Percentiles rank a stretch among this genome's conserved stretches.
Conservation (phyloP, 306 rosid species). For the Medicago ruthenica region DNA sequence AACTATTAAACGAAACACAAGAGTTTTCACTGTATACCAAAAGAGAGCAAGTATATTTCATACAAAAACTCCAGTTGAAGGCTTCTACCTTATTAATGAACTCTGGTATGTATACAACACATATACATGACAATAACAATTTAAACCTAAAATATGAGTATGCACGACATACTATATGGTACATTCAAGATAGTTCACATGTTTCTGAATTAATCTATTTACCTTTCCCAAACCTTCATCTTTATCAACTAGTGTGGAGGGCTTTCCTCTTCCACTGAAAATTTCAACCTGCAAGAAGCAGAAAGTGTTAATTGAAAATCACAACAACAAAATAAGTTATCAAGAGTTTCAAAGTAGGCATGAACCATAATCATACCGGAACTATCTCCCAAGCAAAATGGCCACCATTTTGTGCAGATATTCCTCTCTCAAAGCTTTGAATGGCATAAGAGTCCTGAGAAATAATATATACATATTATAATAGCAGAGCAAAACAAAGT, state of each 20-base stretch:
- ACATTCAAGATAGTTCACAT: conserved; percentile 27
- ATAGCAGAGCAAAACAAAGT: conserved; percentile 15
- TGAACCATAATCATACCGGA: conserved; percentile 66
- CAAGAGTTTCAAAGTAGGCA: conserved; percentile 2
- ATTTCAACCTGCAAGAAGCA: conserved; percentile 70
- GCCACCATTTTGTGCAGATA: conserved; percentile 75
- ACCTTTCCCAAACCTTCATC: conserved; percentile 94
- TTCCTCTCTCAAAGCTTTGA: conserved; percentile 83
- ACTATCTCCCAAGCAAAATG: conserved; percentile 84
- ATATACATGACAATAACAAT: not conserved
- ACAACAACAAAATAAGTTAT: conserved; percentile 12
- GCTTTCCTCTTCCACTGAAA: conserved; percentile 73
- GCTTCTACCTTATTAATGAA: conserved; percentile 35
- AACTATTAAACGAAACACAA: conserved; percentile 28
- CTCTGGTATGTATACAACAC: not conserved
- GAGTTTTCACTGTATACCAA: conserved; percentile 21
- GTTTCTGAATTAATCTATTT: conserved; percentile 37
- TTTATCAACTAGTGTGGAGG: conserved; percentile 62
- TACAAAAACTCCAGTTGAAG: conserved; percentile 24
- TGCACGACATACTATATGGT: conserved; percentile 15
- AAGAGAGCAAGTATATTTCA: conserved; percentile 37
- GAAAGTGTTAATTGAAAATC: conserved; percentile 42
- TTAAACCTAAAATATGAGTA: conserved; percentile 23
- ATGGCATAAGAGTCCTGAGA: conserved; percentile 82
- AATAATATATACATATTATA: conserved; percentile 26